Percentiles rank a stretch among this genome's conserved stretches.
Conservation (phyloP, 2,329 filamentous ascomycete species). For the Botrytis fragariae region DNA sequence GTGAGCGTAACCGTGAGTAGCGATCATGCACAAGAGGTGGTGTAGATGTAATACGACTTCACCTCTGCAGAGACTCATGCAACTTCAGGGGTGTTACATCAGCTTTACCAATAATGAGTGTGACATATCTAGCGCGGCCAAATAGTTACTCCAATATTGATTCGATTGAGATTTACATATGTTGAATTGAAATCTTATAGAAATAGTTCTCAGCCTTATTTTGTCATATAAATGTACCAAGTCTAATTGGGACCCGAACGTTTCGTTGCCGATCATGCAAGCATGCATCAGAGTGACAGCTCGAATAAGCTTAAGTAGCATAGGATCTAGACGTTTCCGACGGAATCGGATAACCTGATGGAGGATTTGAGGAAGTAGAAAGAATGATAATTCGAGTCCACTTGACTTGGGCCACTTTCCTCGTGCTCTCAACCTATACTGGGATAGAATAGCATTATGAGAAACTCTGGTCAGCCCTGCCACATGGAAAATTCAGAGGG, state of each 20-base stretch:
- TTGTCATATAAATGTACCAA: neutral
- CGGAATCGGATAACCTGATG: neutral
- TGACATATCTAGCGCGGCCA: neutral
- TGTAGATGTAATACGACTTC: neutral
- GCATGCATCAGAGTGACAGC: neutral
- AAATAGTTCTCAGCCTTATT: neutral
- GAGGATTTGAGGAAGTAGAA: neutral
- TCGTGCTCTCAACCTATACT: neutral
- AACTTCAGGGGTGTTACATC: constrained; percentile 15
- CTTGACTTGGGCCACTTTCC: neutral
- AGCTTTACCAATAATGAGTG: constrained; percentile 14
- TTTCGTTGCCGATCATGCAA: neutral
- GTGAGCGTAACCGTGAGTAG: neutral
- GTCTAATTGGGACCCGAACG: neutral
- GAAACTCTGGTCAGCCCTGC: neutral
- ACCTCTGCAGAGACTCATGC: constrained; percentile 4
- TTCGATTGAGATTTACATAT: neutral
- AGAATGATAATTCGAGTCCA: neutral
- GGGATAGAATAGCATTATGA: neutral
- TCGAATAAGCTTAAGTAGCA: neutral
- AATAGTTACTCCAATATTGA: neutral
- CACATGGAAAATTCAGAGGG: neutral
- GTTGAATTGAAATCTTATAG: neutral
- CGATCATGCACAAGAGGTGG: neutral
- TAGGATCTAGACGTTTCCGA: neutral